Evolutionary conservation across 371 early-diverging fungal species (phyloP), one percentile per base, ranked within the genome.

Genomic region (Coemansia sp.): DNA sequence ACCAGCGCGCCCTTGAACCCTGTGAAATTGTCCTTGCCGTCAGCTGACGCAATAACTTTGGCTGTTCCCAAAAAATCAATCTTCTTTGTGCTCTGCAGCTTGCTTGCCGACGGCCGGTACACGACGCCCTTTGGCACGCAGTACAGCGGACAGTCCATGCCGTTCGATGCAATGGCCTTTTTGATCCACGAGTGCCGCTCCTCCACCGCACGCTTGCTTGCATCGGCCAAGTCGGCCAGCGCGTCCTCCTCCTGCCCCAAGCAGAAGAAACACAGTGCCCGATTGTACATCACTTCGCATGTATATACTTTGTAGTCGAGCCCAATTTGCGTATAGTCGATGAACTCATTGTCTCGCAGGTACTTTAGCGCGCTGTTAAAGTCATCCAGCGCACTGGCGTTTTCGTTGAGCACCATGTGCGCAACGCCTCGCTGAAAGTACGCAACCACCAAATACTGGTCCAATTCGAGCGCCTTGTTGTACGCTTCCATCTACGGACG

Each of bases 261-360:
- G 29, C 91, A 88, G 6, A 92, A 83, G 63, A 88, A 87, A 73
- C 92, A 92, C 17, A 97, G 85, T 0, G 90, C 96, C 21, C 94
- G 88, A 72, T 97, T 97, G 82, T 93, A 95, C 58, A 91, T 69
- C 26, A 94, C 90, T 79, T 97, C 93, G 75, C 92, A 94, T 13
- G 91, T 81, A 77, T 90, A 92, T 26, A 97, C 86, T 78, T 91
- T 89, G 82, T 88, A 94, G 56, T 88, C 84, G 41, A 97, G 85
- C 3, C 97, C 97, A 52, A 98, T 83, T 77, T 98, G 97, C 58
- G 88, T 89, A 80, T 98, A 98, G 82, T 98, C 95, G 71, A 97
- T 95, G 49, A 88, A 85, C 69, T 86, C 82, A 80, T 94, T 95
- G 41, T 93, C 92, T 39, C 98, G 89, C 52, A 98, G 81, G 81